Conservation (phyloP, 169 alveolate species). For the Toxoplasma gondii region DNA sequence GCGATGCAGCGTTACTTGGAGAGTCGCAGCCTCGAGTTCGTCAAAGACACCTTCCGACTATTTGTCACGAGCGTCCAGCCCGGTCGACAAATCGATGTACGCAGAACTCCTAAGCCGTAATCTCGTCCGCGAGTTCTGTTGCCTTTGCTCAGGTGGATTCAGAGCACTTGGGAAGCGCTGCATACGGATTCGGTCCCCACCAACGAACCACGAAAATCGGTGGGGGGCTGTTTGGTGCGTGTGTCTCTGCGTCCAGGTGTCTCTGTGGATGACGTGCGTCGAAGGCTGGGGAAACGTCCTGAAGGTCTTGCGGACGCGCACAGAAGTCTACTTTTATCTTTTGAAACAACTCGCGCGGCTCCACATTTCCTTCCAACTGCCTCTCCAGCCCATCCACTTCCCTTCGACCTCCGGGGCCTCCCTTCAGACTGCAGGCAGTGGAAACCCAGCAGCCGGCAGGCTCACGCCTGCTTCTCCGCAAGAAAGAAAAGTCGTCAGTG, state of each 20-base stretch:
- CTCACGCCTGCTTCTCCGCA: not conserved
- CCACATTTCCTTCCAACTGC: conserved; percentile 58
- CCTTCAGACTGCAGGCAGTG: not conserved
- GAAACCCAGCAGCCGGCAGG: not conserved
- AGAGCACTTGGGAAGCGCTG: too few relatives aligned
- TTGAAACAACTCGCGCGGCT: conserved; percentile 41
- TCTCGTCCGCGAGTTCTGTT: not conserved
- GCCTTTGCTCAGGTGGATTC: too few relatives aligned
- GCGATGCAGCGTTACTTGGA: conserved; percentile 31
- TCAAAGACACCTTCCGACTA: conserved; percentile 51
- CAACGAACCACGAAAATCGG: too few relatives aligned
- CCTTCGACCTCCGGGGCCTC: not conserved
- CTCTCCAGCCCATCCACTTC: conserved; percentile 48
- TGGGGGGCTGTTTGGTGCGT: too few relatives aligned
- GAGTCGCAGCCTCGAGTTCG: conserved; percentile 50
- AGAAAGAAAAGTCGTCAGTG: conserved; percentile 32
- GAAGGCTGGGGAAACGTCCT: conserved; percentile 68
- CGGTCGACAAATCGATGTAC: conserved; percentile 48
- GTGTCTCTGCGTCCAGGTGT: conserved; percentile 24
- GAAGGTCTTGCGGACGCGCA: conserved; percentile 54
- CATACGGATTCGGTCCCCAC: too few relatives aligned
- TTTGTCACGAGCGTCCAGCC: conserved; percentile 35
- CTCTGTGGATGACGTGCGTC: conserved; percentile 59
- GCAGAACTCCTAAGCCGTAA: not conserved
- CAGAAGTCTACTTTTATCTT: conserved; percentile 54